A percentile compares a stretch with the other conserved stretches of the same genome.
phyloP scores from a whole-genome alignment of 306 rosid species.

The Mucuna pruriens region DNA sequence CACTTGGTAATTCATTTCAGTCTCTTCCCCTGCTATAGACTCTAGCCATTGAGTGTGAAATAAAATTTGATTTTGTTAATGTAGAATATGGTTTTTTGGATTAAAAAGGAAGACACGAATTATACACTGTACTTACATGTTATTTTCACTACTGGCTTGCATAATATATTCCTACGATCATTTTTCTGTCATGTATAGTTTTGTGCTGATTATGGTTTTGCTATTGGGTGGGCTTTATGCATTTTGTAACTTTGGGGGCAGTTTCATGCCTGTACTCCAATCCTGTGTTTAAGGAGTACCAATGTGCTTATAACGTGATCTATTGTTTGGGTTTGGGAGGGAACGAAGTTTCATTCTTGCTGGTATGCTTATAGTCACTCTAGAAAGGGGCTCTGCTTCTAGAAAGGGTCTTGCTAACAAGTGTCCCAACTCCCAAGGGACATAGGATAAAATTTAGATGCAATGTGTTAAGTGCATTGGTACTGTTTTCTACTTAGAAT shows the following conservation, averaged over 20 bases:
- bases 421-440: too few species aligned
- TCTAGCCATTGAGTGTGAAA: neutral
- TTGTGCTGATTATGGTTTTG: neutral
- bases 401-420: neutral
- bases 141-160: neutral
- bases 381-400: neutral
- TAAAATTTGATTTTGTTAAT: neutral
- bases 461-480: neutral
- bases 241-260: neutral
- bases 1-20: slow-evolving; percentile 49
- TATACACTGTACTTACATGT: neutral
- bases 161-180: neutral
- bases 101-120: neutral
- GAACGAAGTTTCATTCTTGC: neutral
- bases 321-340: neutral
- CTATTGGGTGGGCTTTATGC: neutral
- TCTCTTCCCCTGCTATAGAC: slow-evolving; percentile 1
- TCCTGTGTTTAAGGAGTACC: slow-evolving; percentile 16
- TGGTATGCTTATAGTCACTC: slow-evolving; percentile 1
- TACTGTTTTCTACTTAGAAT: too few species aligned
- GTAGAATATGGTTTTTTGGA: neutral
- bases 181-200: neutral
- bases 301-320: neutral
- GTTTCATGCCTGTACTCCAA: neutral
- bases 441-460: too few species aligned